Evolutionary conservation across 768 basidiomycete species (phyloP), one percentile per base, ranked within the genome.

Genomic region (Sporobolomyces roseus): DNA sequence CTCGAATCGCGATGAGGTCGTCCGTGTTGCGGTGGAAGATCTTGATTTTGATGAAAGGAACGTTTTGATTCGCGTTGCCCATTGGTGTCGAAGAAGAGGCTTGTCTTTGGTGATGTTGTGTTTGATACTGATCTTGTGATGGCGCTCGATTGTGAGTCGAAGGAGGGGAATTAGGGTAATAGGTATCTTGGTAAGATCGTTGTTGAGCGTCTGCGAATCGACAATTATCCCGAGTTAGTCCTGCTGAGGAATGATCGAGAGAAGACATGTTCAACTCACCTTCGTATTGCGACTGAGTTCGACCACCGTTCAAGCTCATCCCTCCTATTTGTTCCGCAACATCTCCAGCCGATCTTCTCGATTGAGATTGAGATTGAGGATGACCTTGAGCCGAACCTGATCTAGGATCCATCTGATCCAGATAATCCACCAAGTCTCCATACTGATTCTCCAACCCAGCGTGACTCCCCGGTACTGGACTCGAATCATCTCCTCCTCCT

Each of bases 1-100:
- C 94, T 19, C 96, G 87, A 63, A 98, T 96, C 6, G 96, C 96
- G 71, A 98, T 92, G 62, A 98, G 81, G 78, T 99, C 96, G 77
- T 98, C 93, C 30, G 91, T 88, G 63, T 88, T 83, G 45, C 90
- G 85, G 80, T 96, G 90, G 78, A 96, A 96, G 51, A 99, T 91
- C 81, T 99, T 99, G 81, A 99, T 96, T 81, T 98, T 99, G 73
- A 98, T 84, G 79, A 93, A 98, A 29, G 93, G 89, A 13, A 67
- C 66, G 72, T 55, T 56, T 30, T 33, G 52, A 52, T 74, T 74
- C 4, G 68, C 61, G 48, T 43, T 73, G 23, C 71, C 71, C 41
- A 73, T 45, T 3, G 73, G 72, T 1, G 41, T 5, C 38, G 55
- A 38, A 32, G 36, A 36, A 41, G 55, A 25, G 3, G 51, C 38